A percentile compares a stretch with the other conserved stretches of the same genome.
These are phyloP conservation scores for Adansonia rubrostipa DNA, from an alignment of 441 rosid genomes.

Conservation along the genomic window DNA sequence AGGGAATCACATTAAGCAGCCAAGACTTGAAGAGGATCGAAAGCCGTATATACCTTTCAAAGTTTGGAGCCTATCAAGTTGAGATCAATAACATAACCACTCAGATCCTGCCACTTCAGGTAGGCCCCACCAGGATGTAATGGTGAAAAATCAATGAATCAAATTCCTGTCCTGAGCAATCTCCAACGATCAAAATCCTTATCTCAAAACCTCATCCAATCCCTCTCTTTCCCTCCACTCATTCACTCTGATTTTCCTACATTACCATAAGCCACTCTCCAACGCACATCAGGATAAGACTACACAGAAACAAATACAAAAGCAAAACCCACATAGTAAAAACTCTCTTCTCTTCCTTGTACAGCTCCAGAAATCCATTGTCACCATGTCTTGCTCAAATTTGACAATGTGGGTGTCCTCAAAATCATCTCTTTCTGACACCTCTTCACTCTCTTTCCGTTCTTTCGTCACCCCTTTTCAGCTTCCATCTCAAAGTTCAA, in stretches of 20 bases:
- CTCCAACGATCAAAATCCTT: slow-evolving; percentile 62
- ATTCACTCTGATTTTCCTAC: slow-evolving; percentile 40
- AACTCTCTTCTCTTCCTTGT: background rate
- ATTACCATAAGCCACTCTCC: slow-evolving; percentile 31
- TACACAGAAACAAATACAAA: slow-evolving; percentile 13
- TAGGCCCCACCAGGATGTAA: slow-evolving; percentile 22
- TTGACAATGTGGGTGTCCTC: slow-evolving; percentile 66
- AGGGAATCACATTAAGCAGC: background rate
- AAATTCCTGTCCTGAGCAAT: slow-evolving; percentile 31
- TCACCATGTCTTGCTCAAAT: slow-evolving; percentile 67
- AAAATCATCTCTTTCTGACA: slow-evolving; percentile 66
- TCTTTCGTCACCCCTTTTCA: slow-evolving; percentile 61
- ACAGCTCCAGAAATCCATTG: slow-evolving; percentile 4
- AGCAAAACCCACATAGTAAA: slow-evolving; percentile 12
- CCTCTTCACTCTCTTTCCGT: slow-evolving; percentile 60
- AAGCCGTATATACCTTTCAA: slow-evolving; percentile 29
- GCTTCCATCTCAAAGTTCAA: slow-evolving; percentile 48
- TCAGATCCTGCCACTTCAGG: slow-evolving; percentile 35
- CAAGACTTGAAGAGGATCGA: slow-evolving; percentile 22
- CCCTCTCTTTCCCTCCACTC: slow-evolving; percentile 65
- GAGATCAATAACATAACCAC: slow-evolving; percentile 4
- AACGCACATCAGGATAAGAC: slow-evolving; percentile 44
- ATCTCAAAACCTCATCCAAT: slow-evolving; percentile 72
- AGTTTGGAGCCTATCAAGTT: slow-evolving; percentile 1
- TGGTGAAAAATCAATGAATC: slow-evolving; percentile 6